A percentile compares a stretch with the other conserved stretches of the same genome.
Evolutionary conservation across 1,139 yeast species (phyloP).

Genomic region (Lodderomyces orthopsilosis): DNA sequence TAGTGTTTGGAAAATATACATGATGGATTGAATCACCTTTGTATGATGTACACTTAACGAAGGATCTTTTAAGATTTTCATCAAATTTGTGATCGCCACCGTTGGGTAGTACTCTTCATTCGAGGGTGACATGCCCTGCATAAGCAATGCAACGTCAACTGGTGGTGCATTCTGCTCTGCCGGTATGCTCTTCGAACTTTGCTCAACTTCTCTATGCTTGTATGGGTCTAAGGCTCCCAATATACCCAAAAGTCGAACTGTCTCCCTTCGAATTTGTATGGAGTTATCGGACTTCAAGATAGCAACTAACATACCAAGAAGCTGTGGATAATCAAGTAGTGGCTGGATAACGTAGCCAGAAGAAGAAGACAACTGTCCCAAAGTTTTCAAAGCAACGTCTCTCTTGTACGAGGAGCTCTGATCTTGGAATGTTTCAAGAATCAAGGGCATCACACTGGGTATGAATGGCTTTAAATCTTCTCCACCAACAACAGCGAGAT

Average conservation of each 20-base stretch:
- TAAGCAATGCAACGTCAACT: slow-evolving; percentile 80
- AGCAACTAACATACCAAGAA: slow-evolving; percentile 75
- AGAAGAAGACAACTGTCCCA: slow-evolving; percentile 86
- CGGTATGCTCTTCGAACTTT: slow-evolving; percentile 57
- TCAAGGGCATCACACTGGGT: slow-evolving; percentile 77
- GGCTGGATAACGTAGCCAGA: slow-evolving; percentile 97
- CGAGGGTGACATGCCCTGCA: slow-evolving; percentile 94
- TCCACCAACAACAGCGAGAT: slow-evolving; percentile 83
- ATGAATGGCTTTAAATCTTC: slow-evolving; percentile 76
- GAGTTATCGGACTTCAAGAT: slow-evolving; percentile 81
- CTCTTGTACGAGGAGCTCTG: slow-evolving; percentile 84
- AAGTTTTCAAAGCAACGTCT: slow-evolving; percentile 82
- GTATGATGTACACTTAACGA: slow-evolving; percentile 86
- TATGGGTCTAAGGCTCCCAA: slow-evolving; percentile 97
- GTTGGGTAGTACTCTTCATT: slow-evolving; percentile 94
- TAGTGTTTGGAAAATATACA: slow-evolving; percentile 84
- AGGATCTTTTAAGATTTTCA: slow-evolving; percentile 80
- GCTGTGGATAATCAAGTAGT: slow-evolving; percentile 82
- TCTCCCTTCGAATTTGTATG: slow-evolving; percentile 72
- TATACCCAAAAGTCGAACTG: slow-evolving; percentile 85
- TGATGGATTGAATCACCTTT: slow-evolving; percentile 85
- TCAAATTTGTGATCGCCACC: slow-evolving; percentile 81
- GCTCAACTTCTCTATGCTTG: slow-evolving; percentile 88
- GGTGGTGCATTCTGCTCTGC: slow-evolving; percentile 87
- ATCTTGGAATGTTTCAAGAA: slow-evolving; percentile 85